Percentiles rank a stretch among this genome's conserved stretches.
Evolutionary conservation across 2,329 filamentous ascomycete genomes (phyloP).

Genomic region (Fusarium pseudoanthophilum): DNA sequence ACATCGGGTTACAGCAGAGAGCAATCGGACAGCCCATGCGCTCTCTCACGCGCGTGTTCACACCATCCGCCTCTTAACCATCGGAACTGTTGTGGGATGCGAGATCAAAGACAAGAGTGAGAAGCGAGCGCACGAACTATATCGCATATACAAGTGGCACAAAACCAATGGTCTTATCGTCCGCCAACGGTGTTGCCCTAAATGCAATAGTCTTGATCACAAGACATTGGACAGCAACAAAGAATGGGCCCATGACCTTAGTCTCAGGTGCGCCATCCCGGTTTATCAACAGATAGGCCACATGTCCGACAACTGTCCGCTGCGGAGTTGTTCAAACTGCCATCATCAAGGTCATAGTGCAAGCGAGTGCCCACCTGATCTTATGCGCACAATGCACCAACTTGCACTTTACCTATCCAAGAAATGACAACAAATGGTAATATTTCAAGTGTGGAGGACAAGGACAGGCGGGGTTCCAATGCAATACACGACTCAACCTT

Average conservation of each 20-base stretch:
- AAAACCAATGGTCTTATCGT: not conserved
- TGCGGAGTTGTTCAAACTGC: not conserved
- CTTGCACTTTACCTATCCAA: not conserved
- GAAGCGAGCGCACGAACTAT: not conserved
- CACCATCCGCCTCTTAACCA: not conserved
- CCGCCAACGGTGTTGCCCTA: not conserved
- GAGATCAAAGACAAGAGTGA: not conserved
- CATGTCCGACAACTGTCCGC: not conserved
- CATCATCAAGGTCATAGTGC: not conserved
- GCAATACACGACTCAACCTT: not conserved
- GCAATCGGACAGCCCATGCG: not conserved
- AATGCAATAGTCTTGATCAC: not conserved
- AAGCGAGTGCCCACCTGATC: not conserved
- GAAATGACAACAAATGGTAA: not conserved
- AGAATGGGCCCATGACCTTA: not conserved
- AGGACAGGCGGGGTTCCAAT: not conserved
- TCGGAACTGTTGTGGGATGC: not conserved
- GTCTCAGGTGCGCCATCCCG: not conserved
- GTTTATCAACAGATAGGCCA: not conserved
- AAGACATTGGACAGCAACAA: not conserved
- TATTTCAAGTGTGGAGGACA: not conserved
- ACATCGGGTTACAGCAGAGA: not conserved
- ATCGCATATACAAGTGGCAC: not conserved
- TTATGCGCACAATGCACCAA: not conserved
- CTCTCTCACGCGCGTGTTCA: not conserved